A percentile compares a stretch with the other conserved stretches of the same genome.
These are phyloP conservation scores for Volutella citrinella DNA, from an alignment of 2,329 filamentous ascomycete species.

Conservation along the genomic window DNA sequence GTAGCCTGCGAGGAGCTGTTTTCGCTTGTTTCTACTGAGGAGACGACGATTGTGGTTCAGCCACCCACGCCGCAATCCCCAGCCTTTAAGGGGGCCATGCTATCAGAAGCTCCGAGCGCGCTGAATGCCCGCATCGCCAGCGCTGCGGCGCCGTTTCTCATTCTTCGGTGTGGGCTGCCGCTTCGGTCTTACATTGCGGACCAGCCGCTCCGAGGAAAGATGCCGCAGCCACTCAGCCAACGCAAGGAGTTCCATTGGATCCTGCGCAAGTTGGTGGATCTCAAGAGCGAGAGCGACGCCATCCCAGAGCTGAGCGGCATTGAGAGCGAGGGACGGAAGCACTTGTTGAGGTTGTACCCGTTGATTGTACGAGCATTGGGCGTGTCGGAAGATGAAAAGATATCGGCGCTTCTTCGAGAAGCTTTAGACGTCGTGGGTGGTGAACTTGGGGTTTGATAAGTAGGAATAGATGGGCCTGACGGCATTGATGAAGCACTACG, in stretches of 20 bases:
- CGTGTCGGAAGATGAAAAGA: slow-evolving; percentile 56
- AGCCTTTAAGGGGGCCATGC: slow-evolving; percentile 22
- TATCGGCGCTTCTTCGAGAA: slow-evolving; percentile 54
- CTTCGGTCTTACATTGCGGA: slow-evolving; percentile 87
- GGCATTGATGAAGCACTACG: too few relatives aligned
- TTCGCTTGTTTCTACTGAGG: slow-evolving; percentile 53
- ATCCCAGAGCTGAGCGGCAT: slow-evolving; percentile 55
- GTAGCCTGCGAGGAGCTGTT: slow-evolving; percentile 79
- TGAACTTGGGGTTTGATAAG: slow-evolving; percentile 36
- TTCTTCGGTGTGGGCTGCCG: slow-evolving; percentile 76
- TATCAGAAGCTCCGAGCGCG: slow-evolving; percentile 22
- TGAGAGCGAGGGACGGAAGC: slow-evolving; percentile 63
- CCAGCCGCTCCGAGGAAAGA: slow-evolving; percentile 81
- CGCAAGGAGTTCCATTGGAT: slow-evolving; percentile 74
- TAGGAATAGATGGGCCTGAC: too few relatives aligned
- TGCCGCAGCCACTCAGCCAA: slow-evolving; percentile 83
- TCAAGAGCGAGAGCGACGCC: slow-evolving; percentile 68
- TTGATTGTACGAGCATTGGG: slow-evolving; percentile 65
- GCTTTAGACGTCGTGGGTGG: slow-evolving; percentile 61
- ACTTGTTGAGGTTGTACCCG: slow-evolving; percentile 78
- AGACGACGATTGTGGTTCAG: slow-evolving; percentile 35
- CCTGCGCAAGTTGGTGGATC: slow-evolving; percentile 60
- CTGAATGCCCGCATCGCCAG: slow-evolving; percentile 63
- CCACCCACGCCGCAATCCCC: slow-evolving; percentile 44
- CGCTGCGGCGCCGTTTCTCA: slow-evolving; percentile 75